Evolutionary conservation across 768 basidiomycete species (phyloP), one percentile per base, ranked within the genome.

Genomic region (Leccinum incarnatum): DNA sequence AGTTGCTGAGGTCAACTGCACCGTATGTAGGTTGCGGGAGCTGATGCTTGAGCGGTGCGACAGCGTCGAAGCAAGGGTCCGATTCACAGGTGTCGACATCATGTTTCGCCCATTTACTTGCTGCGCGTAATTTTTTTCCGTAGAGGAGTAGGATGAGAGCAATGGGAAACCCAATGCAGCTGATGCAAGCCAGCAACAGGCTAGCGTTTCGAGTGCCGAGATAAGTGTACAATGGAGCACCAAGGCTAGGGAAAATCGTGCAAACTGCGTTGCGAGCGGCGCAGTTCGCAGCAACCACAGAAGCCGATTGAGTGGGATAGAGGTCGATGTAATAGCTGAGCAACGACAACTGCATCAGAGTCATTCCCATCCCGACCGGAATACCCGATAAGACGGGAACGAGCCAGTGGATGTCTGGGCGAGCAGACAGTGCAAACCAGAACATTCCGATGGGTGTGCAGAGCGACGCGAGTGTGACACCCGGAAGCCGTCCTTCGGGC

Each of bases 301-400:
- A 68, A 4, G 68, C 66, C 4, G 69, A 67, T 36, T 53, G 59
- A 7, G 60, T 59, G 6, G 69, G 67, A 40, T 66, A 69, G 46
- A 70, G 68, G 49, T 70, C 68, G 27, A 69, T 67, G 36, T 70
- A 68, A 25, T 70, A 64, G 48, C 64, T 68, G 42, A 66, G 51
- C 57, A 69, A 36, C 3, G 64, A 70, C n/a, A 70, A 29, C 40
- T 66, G 66, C 5, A 69, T 37, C n/a, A 69, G 62, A 19, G 69
- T 70, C 69, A 66, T 70, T 12, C 66, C 62, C 53, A 70, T 65
- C 32, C 66, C 69, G 19, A 70, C 62, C 0, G 69, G 69, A 21
- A 70, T 45, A 48, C 69, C 69, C 0, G 69, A 70, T n/a, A 66
- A 37, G 14, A 62, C 63, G 17, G 69, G 66, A 42, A 58, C 45